Evolutionary conservation across 352 stramenopile genomes (phyloP).

Genomic region (Globisporangium heterothallicum): DNA sequence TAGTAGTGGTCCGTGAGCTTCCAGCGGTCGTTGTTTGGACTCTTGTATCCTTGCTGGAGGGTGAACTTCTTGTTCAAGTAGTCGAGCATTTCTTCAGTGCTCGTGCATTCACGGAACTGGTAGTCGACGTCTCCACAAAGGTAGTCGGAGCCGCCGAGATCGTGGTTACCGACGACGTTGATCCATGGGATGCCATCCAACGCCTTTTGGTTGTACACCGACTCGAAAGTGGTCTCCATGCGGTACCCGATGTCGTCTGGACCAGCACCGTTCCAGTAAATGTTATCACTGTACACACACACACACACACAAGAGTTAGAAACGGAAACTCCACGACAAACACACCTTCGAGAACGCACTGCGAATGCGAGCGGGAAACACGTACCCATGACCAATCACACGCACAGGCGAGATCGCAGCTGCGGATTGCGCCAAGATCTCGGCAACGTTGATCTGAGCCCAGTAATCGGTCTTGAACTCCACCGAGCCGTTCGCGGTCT

Average conservation of each 20-base stretch:
- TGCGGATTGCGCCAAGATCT: conserved; percentile 71
- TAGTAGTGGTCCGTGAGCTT: conserved; percentile 84
- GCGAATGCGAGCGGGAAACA: neutral
- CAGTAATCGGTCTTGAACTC: conserved; percentile 87
- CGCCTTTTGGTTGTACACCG: conserved; percentile 77
- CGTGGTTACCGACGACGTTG: conserved; percentile 85
- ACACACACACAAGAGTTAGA: no score
- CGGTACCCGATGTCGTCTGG: conserved; percentile 71
- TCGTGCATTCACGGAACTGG: conserved; percentile 77
- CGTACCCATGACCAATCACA: conserved; percentile 60
- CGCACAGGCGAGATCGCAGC: conserved; percentile 55
- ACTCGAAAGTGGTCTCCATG: conserved; percentile 83
- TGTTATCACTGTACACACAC: conserved; percentile 64
- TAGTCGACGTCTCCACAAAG: conserved; percentile 86
- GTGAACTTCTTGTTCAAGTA: conserved; percentile 84
- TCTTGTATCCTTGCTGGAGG: conserved; percentile 79
- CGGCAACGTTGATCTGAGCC: conserved; percentile 78
- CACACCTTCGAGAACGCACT: no score
- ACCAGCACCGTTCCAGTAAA: conserved; percentile 85
- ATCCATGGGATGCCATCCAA: conserved; percentile 79
- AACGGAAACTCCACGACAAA: no score
- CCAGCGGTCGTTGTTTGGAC: conserved; percentile 69
- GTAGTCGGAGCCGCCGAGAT: conserved; percentile 80
- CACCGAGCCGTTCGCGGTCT: conserved; percentile 69
- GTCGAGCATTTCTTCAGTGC: conserved; percentile 60